Evolutionary conservation across 371 early-diverging fungal species (phyloP), one percentile per base, ranked within the genome.

Genomic region (Mortierella sp.): DNA sequence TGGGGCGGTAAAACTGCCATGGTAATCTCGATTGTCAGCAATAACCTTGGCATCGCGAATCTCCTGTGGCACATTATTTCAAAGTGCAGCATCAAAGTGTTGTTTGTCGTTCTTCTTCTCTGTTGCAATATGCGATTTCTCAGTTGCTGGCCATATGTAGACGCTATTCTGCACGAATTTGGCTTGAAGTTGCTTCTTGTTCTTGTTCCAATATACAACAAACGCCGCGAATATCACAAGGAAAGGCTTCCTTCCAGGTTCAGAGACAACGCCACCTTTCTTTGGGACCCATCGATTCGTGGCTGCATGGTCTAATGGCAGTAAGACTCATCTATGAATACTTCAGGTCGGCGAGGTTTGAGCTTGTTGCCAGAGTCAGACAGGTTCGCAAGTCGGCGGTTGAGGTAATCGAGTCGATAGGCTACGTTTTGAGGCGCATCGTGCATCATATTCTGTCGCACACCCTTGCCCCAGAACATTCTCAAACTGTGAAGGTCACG

Each of bases 1-100:
- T 2, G 61, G 22, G 22, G 63, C 69, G 6, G 19, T 62, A 45
- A 62, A 69, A 28, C 62, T 53, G 26, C 69, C 69, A 47, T 69
- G 69, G 34, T 62, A 62, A 29, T 69, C 63, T 3, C 54, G 55
- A 31, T 55, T 31, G 12, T 10, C 12, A 3, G 62, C 68, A 15
- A 68, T 61, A 23, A 61, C 31, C 9, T 53, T 37, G 17, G 59
- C 49, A 12, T 31, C 35, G 3, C 29, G 7, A 3, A 68, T 49
- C 17, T 54, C 47, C 26, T 45, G 13, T 34, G 71, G 61, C 15
- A 72, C 61, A 22, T 65, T 40, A 15, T 49, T 49, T 57, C 66
- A 61, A 8, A 56, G 42, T 12, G 23, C 34, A 8, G 53, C 57
- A n/a, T 54, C 23, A 29, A n/a, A n/a, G 53, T 23, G 26, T 7